Evolutionary conservation across 345 rosid species (phyloP).

Genomic region (Eucalyptus viminalis): DNA sequence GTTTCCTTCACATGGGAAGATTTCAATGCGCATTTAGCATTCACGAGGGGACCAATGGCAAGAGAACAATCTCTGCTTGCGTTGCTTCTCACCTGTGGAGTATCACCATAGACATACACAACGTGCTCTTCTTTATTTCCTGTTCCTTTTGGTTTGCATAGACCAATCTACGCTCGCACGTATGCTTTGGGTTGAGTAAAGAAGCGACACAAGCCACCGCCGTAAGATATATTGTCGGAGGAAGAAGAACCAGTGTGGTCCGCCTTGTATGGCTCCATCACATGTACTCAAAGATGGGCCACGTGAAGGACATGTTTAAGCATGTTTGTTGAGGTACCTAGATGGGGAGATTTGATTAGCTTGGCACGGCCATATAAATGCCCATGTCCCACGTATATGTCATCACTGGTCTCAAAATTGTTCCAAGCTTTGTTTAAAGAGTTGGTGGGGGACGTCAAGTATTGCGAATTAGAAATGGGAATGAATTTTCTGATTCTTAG

Average conservation of each 20-base stretch:
- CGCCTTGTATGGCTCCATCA: background rate
- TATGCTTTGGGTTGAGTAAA: background rate
- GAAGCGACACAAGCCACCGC: background rate
- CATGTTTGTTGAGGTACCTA: background rate
- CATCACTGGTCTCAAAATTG: background rate
- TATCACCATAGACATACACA: background rate
- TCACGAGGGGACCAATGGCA: background rate
- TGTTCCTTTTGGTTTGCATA: background rate
- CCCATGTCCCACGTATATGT: background rate
- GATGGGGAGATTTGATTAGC: background rate
- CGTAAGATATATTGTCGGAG: background rate
- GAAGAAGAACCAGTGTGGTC: background rate
- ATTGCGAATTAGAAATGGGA: background rate
- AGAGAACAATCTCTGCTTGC: background rate
- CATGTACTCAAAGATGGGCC: background rate
- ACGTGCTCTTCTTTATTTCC: background rate
- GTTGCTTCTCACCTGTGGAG: background rate
- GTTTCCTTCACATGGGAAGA: background rate
- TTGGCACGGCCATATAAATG: background rate
- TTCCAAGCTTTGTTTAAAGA: background rate
- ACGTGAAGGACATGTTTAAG: background rate
- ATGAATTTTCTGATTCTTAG: background rate
- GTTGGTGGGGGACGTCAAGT: background rate
- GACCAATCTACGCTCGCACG: background rate
- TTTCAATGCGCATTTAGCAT: background rate